These are phyloP conservation scores for Carex kokanica DNA, from an alignment of 176 grass and related monocot species.

Conservation along the genomic window DNA sequence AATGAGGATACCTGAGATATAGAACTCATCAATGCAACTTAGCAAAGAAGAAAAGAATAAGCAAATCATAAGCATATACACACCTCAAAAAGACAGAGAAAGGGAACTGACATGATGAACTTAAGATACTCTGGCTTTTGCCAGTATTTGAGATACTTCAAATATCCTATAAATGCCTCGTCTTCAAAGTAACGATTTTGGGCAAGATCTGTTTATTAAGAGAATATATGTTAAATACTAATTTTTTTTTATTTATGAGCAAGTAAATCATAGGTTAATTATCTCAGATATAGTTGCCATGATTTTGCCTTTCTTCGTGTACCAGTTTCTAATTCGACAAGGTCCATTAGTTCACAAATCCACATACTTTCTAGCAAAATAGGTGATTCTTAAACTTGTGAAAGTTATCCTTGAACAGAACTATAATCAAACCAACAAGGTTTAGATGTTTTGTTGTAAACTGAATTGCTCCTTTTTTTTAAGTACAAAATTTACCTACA, in stretches of 20 bases:
- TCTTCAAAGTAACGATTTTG: conserved; percentile 98
- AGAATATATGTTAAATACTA: background rate
- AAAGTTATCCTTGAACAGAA: background rate
- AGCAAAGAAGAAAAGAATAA: background rate
- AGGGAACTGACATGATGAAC: conserved; percentile 74
- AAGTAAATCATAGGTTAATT: too few relatives aligned
- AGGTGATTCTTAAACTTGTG: background rate
- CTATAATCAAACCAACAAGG: background rate
- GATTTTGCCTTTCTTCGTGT: background rate
- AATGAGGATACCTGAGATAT: conserved; percentile 78
- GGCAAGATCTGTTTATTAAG: conserved; percentile 60
- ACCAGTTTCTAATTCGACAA: background rate
- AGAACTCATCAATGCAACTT: background rate
- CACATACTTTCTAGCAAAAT: background rate
- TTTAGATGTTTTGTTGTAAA: background rate
- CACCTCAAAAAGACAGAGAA: background rate
- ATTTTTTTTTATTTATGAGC: too few relatives aligned
- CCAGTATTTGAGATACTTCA: conserved; percentile 97
- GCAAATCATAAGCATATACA: background rate
- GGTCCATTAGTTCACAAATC: background rate
- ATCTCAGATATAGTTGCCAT: too few relatives aligned
- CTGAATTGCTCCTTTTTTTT: background rate
- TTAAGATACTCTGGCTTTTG: conserved; percentile 87
- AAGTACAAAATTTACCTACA: too few relatives aligned
- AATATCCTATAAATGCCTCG: conserved; percentile 80